These are phyloP conservation scores for Cucumis cinereus DNA, from an alignment of 306 rosid genomes.

Conservation along the genomic window DNA sequence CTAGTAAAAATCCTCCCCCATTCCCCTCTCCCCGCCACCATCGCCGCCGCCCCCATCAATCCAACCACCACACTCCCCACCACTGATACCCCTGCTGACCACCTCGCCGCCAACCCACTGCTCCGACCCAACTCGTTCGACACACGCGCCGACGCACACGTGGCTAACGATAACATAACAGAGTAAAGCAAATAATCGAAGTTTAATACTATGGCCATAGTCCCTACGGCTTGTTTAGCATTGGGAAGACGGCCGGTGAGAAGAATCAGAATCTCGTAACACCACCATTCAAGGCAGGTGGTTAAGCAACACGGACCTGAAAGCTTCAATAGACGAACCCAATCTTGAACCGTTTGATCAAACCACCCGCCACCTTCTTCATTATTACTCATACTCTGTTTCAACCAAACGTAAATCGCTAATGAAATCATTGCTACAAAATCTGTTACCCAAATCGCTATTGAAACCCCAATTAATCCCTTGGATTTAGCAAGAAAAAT, in stretches of 20 bases:
- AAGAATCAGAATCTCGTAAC: constrained; percentile 70
- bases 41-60: constrained; percentile 38
- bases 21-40: constrained; percentile 57
- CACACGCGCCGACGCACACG: constrained; percentile 53
- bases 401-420: constrained; percentile 36
- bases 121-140: constrained; percentile 69
- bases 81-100: constrained; percentile 44
- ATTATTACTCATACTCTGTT: neutral
- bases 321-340: constrained; percentile 57
- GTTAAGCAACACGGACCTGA: constrained; percentile 75
- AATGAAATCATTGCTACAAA: constrained; percentile 42
- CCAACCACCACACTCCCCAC: constrained; percentile 28
- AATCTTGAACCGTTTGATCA: constrained; percentile 42
- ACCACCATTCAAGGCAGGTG: constrained; percentile 95
- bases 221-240: constrained; percentile 46
- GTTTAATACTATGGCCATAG: constrained; percentile 48
- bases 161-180: constrained; percentile 56
- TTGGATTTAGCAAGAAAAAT: constrained; percentile 42
- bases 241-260: constrained; percentile 60
- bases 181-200: constrained; percentile 63
- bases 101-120: constrained; percentile 27
- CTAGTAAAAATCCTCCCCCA: constrained; percentile 71
- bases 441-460: constrained; percentile 77
- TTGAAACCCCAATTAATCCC: constrained; percentile 63
- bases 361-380: constrained; percentile 51